phyloP scores from a whole-genome alignment of 2,329 filamentous ascomycete genomes.

The Exophiala sp. region DNA sequence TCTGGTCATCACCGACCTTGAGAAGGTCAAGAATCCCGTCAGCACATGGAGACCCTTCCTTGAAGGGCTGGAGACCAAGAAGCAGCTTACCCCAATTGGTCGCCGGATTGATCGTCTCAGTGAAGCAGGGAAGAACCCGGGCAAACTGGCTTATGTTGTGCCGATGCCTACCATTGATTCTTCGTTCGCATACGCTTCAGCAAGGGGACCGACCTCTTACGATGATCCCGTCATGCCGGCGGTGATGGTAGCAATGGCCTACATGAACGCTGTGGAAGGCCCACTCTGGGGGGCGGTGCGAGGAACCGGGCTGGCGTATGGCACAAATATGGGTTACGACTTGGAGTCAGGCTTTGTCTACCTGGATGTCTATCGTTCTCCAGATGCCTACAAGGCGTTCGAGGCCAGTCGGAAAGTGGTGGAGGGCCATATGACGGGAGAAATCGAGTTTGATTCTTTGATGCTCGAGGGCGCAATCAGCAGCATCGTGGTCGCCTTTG shows the following conservation, averaged over 20 bases:
- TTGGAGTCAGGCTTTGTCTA: conserved; percentile 73
- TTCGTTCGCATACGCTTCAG: conserved; percentile 74
- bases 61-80: conserved; percentile 46
- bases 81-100: conserved; percentile 63
- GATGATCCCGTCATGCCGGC: conserved; percentile 72
- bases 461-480: conserved; percentile 87
- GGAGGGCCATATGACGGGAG: conserved; percentile 65
- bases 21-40: conserved; percentile 67
- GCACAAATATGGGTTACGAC: conserved; percentile 70
- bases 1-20: conserved; percentile 74
- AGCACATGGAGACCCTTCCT: conserved; percentile 68
- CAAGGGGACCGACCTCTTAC: conserved; percentile 68
- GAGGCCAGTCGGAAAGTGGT: conserved; percentile 69
- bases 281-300: conserved; percentile 91
- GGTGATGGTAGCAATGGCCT: conserved; percentile 79
- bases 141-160: conserved; percentile 69
- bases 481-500: conserved; percentile 77
- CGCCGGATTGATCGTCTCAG: conserved; percentile 66
- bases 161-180: conserved; percentile 91
- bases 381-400: conserved; percentile 83
- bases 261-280: conserved; percentile 88
- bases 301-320: conserved; percentile 89
- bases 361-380: conserved; percentile 83
- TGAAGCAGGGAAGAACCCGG: conserved; percentile 66
- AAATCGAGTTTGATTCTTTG: conserved; percentile 66